Evolutionary conservation across 805 yeast genomes (phyloP).

Genomic region (Teunomyces funiuensis): DNA sequence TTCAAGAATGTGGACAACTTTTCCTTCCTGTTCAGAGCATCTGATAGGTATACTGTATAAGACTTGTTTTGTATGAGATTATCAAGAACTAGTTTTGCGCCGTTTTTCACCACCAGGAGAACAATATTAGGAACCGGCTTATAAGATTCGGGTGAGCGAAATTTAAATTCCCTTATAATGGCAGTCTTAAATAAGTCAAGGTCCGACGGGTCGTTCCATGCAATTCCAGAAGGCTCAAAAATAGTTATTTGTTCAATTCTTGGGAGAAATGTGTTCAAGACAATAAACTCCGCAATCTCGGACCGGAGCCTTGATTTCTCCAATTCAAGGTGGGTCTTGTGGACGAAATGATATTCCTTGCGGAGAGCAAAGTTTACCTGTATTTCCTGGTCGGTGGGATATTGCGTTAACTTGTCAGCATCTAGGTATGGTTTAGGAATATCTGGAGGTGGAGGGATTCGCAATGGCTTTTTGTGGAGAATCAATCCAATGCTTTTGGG

Average conservation of each 20-base stretch:
- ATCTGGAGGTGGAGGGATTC: constrained; percentile 39
- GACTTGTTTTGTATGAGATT: background rate
- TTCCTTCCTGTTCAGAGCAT: background rate
- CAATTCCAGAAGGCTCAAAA: background rate
- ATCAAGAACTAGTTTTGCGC: background rate
- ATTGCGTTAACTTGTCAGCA: constrained; percentile 37
- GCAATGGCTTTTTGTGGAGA: constrained; percentile 26
- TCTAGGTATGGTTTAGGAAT: constrained; percentile 45
- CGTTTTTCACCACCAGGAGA: background rate
- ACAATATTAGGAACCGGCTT: background rate
- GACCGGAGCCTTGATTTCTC: constrained; percentile 40
- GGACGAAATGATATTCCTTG: constrained; percentile 39
- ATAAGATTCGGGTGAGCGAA: background rate
- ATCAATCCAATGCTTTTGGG: constrained; percentile 22
- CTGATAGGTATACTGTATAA: background rate
- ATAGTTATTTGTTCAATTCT: constrained; percentile 7
- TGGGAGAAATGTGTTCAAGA: constrained; percentile 28
- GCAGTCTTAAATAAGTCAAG: background rate
- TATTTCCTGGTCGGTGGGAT: constrained; percentile 37
- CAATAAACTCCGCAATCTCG: constrained; percentile 32
- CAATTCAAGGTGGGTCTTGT: constrained; percentile 40
- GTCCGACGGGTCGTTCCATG: background rate
- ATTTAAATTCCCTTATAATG: background rate
- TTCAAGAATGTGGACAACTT: background rate
- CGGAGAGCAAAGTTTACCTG: constrained; percentile 28